Conservation (phyloP, 2,329 filamentous ascomycete genomes). For the Graphilbum sp. region DNA sequence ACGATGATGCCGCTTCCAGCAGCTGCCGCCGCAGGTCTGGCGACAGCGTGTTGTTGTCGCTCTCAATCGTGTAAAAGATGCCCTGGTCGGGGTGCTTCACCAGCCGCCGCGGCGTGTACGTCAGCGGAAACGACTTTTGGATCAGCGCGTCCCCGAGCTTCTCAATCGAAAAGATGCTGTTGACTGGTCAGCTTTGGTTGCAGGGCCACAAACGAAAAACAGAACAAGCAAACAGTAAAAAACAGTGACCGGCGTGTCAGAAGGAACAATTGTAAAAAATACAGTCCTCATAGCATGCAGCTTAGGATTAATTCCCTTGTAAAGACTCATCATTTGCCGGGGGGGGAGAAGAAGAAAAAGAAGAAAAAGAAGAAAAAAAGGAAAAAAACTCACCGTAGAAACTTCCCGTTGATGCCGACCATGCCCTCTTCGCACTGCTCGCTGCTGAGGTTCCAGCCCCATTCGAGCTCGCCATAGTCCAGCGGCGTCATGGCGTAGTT, state of each 20-base stretch:
- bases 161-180: slow-evolving; percentile 77
- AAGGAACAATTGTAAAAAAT: slow-evolving; percentile 89
- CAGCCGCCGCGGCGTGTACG: slow-evolving; percentile 80
- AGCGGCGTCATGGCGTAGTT: slow-evolving; percentile 86
- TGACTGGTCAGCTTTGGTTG: not conserved
- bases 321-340: slow-evolving; percentile 37
- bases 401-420: slow-evolving; percentile 82
- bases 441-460: slow-evolving; percentile 92
- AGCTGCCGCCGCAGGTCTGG: slow-evolving; percentile 61
- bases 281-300: slow-evolving; percentile 37
- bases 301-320: slow-evolving; percentile 38
- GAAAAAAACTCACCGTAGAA: slow-evolving; percentile 49
- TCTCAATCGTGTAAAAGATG: slow-evolving; percentile 85
- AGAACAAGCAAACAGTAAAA: not conserved
- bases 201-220: too few relatives aligned
- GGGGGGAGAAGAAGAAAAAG: slow-evolving; percentile 14
- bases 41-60: slow-evolving; percentile 82
- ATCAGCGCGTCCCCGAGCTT: slow-evolving; percentile 73
- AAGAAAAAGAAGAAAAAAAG: slow-evolving; percentile 26
- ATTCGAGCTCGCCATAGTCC: slow-evolving; percentile 76
- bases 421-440: slow-evolving; percentile 88
- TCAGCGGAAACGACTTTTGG: slow-evolving; percentile 70
- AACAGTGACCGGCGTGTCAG: slow-evolving; percentile 40
- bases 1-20: slow-evolving; percentile 56
- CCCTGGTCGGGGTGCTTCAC: slow-evolving; percentile 76